phyloP scores from a whole-genome alignment of 768 basidiomycete genomes.

The Suillus lakei region DNA sequence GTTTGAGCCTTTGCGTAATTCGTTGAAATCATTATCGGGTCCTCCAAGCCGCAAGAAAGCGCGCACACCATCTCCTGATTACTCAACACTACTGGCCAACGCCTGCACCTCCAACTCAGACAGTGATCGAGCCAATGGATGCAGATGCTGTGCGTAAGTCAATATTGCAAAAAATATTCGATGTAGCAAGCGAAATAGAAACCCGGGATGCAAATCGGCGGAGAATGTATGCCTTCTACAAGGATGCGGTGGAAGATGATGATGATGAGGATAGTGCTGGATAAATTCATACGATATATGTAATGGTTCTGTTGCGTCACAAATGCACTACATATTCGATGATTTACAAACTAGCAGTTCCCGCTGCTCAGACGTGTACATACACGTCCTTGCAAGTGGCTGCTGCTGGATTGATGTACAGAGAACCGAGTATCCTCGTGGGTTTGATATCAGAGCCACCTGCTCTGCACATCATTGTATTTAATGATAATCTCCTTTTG shows the following conservation, averaged over 20 bases:
- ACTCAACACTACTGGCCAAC: slow-evolving; percentile 54
- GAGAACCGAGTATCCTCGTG: no score
- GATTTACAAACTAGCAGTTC: slow-evolving; percentile 67
- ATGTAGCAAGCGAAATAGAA: slow-evolving; percentile 72
- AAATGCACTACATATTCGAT: background rate
- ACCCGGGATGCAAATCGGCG: slow-evolving; percentile 79
- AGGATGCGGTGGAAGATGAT: slow-evolving; percentile 59
- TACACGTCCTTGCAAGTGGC: no score
- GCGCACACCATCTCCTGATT: slow-evolving; percentile 44
- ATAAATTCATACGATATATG: slow-evolving; percentile 14
- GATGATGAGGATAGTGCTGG: slow-evolving; percentile 36
- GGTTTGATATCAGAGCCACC: no score
- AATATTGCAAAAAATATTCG: slow-evolving; percentile 69
- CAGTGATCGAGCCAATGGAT: slow-evolving; percentile 42
- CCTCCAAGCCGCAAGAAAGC: slow-evolving; percentile 52
- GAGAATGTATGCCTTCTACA: slow-evolving; percentile 85
- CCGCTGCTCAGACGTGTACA: slow-evolving; percentile 61
- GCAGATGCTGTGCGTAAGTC: slow-evolving; percentile 50
- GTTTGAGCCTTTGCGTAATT: slow-evolving; percentile 69
- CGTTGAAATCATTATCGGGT: slow-evolving; percentile 44
- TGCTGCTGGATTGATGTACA: no score
- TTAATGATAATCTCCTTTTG: background rate
- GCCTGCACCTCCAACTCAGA: slow-evolving; percentile 52
- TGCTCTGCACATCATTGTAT: background rate
- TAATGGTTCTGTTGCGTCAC: background rate